A percentile compares a stretch with the other conserved stretches of the same genome.
Evolutionary conservation across 2,329 filamentous ascomycete genomes (phyloP).

Genomic region (Nannizzia gypsea): DNA sequence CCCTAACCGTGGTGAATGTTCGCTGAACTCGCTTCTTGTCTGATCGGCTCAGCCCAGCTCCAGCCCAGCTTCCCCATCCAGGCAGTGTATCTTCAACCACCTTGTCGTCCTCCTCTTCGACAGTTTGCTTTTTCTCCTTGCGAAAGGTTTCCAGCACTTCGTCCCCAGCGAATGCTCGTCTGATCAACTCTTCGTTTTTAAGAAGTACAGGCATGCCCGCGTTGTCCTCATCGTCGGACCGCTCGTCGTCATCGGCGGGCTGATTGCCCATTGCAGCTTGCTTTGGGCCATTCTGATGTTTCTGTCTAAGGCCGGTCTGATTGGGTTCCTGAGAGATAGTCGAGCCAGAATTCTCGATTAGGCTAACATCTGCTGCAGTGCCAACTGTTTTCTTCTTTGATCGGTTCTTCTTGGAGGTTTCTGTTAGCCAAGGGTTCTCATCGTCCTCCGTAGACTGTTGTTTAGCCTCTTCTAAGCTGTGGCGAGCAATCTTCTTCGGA

Average conservation of each 20-base stretch:
- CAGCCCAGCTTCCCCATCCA: constrained; percentile 89
- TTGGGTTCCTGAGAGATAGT: constrained; percentile 8
- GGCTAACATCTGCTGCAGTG: constrained; percentile 10
- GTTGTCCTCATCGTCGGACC: constrained; percentile 31
- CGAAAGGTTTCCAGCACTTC: constrained; percentile 73
- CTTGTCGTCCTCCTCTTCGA: constrained; percentile 70
- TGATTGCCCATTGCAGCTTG: constrained; percentile 15
- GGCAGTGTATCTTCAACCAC: constrained; percentile 73
- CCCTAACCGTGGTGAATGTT: constrained; percentile 44
- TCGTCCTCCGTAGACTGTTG: constrained; percentile 11
- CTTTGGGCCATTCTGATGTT: constrained; percentile 15
- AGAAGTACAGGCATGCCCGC: constrained; percentile 31
- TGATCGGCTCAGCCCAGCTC: constrained; percentile 63
- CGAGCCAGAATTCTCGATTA: constrained; percentile 13
- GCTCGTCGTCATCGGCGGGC: constrained; percentile 30
- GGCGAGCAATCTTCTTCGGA: not conserved
- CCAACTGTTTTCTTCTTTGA: constrained; percentile 9
- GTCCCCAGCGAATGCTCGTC: constrained; percentile 75
- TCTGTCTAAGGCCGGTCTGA: constrained; percentile 8
- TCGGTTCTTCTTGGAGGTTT: constrained; percentile 17
- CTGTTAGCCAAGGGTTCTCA: constrained; percentile 28
- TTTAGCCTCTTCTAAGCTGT: not conserved
- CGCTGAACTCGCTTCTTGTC: constrained; percentile 44
- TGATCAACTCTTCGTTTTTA: constrained; percentile 55
- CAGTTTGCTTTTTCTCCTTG: constrained; percentile 61